phyloP scores from a whole-genome alignment of 2,329 filamentous ascomycete species.

The Geoglossum cookeanum region DNA sequence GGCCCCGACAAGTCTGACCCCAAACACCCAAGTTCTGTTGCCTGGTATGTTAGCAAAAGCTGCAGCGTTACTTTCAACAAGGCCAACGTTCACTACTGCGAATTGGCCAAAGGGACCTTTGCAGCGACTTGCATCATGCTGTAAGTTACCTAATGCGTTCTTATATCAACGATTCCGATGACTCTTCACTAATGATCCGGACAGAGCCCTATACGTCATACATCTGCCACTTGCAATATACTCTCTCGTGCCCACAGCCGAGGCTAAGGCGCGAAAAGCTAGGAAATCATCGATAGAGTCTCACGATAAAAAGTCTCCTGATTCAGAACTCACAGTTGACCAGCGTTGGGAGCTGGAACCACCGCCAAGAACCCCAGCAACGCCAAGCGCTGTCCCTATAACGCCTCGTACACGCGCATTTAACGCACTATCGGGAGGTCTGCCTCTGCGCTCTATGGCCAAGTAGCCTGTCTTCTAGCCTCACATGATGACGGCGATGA shows the following conservation, averaged over 20 bases:
- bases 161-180: neutral
- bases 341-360: slow-evolving; percentile 39
- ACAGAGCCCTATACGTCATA: slow-evolving; percentile 38
- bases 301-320: slow-evolving; percentile 20
- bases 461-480: neutral
- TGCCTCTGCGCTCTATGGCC: slow-evolving; percentile 24
- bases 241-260: slow-evolving; percentile 27
- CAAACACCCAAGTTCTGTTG: slow-evolving; percentile 35
- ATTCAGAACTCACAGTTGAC: slow-evolving; percentile 23
- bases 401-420: slow-evolving; percentile 52
- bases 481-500: neutral
- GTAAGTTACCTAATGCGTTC: slow-evolving; percentile 28
- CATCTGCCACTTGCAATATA: slow-evolving; percentile 41
- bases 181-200: neutral
- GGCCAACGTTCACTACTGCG: slow-evolving; percentile 38
- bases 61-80: slow-evolving; percentile 41
- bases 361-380: slow-evolving; percentile 22
- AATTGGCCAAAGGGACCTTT: slow-evolving; percentile 48
- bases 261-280: slow-evolving; percentile 36
- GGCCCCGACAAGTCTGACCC: slow-evolving; percentile 54
- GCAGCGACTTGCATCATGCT: slow-evolving; percentile 46
- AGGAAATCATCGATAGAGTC: slow-evolving; percentile 21
- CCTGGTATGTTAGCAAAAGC: slow-evolving; percentile 59
- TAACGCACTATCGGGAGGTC: slow-evolving; percentile 38
- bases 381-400: slow-evolving; percentile 25